These are phyloP conservation scores for Heliamphora exappendiculata DNA, from an alignment of 148 eudicot species.

Conservation along the genomic window DNA sequence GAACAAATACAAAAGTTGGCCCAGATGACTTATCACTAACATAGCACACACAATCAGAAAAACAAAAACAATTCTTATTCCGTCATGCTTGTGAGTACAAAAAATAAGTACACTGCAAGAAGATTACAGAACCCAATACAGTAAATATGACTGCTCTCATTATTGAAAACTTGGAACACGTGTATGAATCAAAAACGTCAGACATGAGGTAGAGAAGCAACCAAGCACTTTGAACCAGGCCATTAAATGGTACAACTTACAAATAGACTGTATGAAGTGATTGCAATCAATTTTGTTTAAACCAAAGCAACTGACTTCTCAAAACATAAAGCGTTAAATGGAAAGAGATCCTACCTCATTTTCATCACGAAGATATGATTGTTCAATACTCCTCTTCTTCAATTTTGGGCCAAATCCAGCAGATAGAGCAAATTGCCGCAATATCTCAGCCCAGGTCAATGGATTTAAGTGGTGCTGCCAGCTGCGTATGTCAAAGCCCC, in stretches of 20 bases:
- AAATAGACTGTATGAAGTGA: background rate
- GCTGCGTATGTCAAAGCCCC: conserved; percentile 89
- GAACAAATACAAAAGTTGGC: background rate
- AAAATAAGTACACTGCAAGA: background rate
- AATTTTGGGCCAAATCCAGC: conserved; percentile 92
- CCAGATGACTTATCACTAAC: background rate
- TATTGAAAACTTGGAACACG: background rate
- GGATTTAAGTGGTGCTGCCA: conserved; percentile 82
- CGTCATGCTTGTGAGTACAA: background rate
- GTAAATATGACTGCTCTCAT: background rate
- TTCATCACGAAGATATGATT: conserved; percentile 51
- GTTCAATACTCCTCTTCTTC: conserved; percentile 54
- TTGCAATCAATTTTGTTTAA: background rate
- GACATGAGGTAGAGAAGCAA: no score
- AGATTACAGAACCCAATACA: background rate
- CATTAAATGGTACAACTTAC: background rate
- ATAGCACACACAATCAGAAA: background rate
- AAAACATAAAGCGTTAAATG: background rate
- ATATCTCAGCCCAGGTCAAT: conserved; percentile 82
- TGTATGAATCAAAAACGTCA: background rate
- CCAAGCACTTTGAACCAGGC: background rate
- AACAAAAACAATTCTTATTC: background rate
- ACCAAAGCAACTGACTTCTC: background rate
- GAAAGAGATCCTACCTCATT: conserved; percentile 47
- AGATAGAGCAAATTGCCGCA: conserved; percentile 80